Base-by-base conservation (phyloP, 768 basidiomycete genomes). In the Hericium rajendrae region DNA sequence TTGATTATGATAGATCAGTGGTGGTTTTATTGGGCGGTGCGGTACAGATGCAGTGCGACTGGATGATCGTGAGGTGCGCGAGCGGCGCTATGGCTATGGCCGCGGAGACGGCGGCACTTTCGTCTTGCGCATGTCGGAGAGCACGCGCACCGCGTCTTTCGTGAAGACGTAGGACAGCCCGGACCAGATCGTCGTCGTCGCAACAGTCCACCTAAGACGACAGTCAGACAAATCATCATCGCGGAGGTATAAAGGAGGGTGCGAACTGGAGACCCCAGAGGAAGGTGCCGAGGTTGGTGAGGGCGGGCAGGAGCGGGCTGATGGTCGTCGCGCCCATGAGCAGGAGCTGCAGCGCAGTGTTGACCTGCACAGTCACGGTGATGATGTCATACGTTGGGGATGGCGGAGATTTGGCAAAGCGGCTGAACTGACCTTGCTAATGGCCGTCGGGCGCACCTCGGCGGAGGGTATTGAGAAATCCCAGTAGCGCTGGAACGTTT, bases 381-480 rank as follows among this genome's bases (percentile, higher is more conserved):
- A 16, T 37, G 41, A 55, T 18, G 38, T 41, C 28, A 32, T 32
- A 32, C 28, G 28, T 32, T 22, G 22, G 28, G 5, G 8, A 8
- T 8, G 8, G 28, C 28, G 49, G 10, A 12, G 38, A 15, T 20
- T n/a, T 2, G 24, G 22, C 50, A 9, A 10, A 22, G 46, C 4
- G 38, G 12, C 32, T 24, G 41, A 64, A 43, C 67, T 53, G 51
- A 88, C 91, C 77, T 95, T 98, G 76, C 92, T 95, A 53, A 99
- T 94, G n/a, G 71, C 72, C 11, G 97, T 98, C 0, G 95, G 95
- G 32, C 82, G 82, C 12, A 98, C 93, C 71, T 97, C 94, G 1
- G 93, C 95, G 1, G 94, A 95, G 1, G 97, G 93, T 53, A 97
- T 83, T 10, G 90, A 89, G 60, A 97, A 91, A 68, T 97, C 91